Percentiles rank a stretch among this genome's conserved stretches.
Evolutionary conservation across 179 eudicot genomes (phyloP).

Genomic region (Gypsophila paniculata): DNA sequence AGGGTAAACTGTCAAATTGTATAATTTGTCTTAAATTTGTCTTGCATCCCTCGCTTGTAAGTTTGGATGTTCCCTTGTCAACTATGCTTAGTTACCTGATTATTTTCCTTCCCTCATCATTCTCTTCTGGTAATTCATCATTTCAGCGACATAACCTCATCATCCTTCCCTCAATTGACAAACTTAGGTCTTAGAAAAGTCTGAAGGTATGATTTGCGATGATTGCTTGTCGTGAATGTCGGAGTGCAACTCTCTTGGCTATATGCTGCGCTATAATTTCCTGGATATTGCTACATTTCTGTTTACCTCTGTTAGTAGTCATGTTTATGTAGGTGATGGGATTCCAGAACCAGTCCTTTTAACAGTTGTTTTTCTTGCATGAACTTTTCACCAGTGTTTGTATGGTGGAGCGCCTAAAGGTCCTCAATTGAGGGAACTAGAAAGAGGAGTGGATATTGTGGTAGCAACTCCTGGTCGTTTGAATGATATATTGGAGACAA

Average conservation of each 20-base stretch:
- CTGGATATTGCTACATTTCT: not conserved
- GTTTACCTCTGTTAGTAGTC: not conserved
- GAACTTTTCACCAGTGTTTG: constrained; percentile 54
- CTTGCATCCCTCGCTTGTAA: not conserved
- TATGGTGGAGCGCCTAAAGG: constrained; percentile 99
- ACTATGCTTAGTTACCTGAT: not conserved
- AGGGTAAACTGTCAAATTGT: no score
- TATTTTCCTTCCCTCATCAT: not conserved
- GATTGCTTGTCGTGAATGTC: constrained; percentile 1
- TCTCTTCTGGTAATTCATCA: not conserved
- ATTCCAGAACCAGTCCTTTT: not conserved
- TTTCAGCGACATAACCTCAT: not conserved
- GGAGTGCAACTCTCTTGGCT: not conserved
- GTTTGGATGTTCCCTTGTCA: not conserved
- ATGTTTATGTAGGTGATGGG: not conserved
- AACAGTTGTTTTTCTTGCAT: constrained; percentile 3
- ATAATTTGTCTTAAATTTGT: not conserved
- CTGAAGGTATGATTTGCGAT: not conserved
- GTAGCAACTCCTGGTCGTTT: constrained; percentile 98
- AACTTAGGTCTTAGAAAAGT: not conserved
- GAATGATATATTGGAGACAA: constrained; percentile 90
- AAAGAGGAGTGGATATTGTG: constrained; percentile 80
- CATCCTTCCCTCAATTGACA: not conserved
- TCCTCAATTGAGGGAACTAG: constrained; percentile 70
- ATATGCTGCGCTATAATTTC: not conserved